Evolutionary conservation across 1,284 basidiomycete genomes (phyloP).

Genomic region (Sphagnurus paluster): DNA sequence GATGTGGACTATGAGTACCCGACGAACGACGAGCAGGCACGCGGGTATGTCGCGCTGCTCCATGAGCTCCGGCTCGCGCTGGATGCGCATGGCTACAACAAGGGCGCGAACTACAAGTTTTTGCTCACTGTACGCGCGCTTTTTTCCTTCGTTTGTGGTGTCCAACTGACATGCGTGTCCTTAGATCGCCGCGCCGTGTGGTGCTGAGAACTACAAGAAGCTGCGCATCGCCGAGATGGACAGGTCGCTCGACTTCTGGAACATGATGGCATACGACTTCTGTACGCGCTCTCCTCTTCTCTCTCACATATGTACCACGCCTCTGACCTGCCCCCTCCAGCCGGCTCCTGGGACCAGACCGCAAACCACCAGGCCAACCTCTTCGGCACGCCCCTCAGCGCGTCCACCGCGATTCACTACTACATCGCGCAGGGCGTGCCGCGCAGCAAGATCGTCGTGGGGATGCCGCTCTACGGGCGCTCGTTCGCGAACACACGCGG

Average conservation of each 20-base stretch:
- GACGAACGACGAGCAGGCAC: conserved; percentile 65
- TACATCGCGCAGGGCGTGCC: conserved; percentile 75
- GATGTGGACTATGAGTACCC: conserved; percentile 91
- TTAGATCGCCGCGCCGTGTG: conserved; percentile 91
- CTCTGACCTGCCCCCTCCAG: conserved; percentile 36
- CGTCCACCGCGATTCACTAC: conserved; percentile 70
- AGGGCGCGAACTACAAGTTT: conserved; percentile 63
- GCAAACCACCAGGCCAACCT: conserved; percentile 91
- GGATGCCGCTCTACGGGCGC: conserved; percentile 89
- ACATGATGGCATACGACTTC: conserved; percentile 92
- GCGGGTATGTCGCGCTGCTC: conserved; percentile 74
- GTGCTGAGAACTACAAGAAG: conserved; percentile 82
- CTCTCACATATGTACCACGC: conserved; percentile 2
- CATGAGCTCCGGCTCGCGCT: conserved; percentile 68
- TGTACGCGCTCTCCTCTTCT: conserved; percentile 48
- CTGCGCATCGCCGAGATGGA: conserved; percentile 87
- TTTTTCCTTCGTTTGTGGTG: conserved; percentile 1
- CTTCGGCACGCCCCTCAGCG: conserved; percentile 65
- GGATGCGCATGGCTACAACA: conserved; percentile 63
- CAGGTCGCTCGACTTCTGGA: conserved; percentile 90
- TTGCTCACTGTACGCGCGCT: conserved; percentile 60
- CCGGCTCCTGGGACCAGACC: conserved; percentile 78
- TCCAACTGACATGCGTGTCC: conserved; percentile 4
- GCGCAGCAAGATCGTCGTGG: conserved; percentile 85
- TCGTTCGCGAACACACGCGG: conserved; percentile 88